Evolutionary conservation across 192 early-diverging fungal species (phyloP), one percentile per base, ranked within the genome.

Genomic region (Backusella psychrophila): DNA sequence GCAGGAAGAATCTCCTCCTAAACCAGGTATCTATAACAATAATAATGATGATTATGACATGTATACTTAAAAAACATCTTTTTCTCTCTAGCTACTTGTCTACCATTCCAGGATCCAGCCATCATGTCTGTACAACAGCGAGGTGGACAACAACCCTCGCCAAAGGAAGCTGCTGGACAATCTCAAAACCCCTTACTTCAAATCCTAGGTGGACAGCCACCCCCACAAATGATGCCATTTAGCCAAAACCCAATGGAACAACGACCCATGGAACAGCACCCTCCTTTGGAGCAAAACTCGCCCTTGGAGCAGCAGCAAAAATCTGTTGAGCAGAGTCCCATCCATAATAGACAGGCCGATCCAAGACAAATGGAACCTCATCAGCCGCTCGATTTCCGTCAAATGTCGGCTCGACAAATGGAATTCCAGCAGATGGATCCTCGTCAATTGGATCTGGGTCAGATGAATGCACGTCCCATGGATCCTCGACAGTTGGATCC

Each of bases 71-170:
- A 44, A 15, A n/a, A n/a, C 15, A n/a, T 7, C 6, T 69, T 39
- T 70, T 73, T 72, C 19, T 35, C 63, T 42, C 38, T 76, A 71
- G 41, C 36, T 72, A 29, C 52, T 29, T 75, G 14, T 56, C 66
- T 85, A 46, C 78, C 84, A 17, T 87, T 90, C 78, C 86, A 87
- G 69, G 89, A 90, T 74, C 89, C 89, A 29, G 89, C 89, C 2
- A 90, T 90, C 23, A 90, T 90, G 89, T 82, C 89, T 0, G 85
- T 82, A 12, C 84, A 83, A 19, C 17, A 83, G 26, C 7, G 73
- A 15, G 53, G 21, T 12, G 49, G 42, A 56, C 21, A 46, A 17
- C 73, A 65, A 63, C 19, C 35, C 34, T 12, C 42, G 23, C 21
- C 23, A 4, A 72, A 36, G 31, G 71, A 77, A 33, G 15, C 38